Conservation (phyloP, 805 yeast species). For the Ogataea pini region DNA sequence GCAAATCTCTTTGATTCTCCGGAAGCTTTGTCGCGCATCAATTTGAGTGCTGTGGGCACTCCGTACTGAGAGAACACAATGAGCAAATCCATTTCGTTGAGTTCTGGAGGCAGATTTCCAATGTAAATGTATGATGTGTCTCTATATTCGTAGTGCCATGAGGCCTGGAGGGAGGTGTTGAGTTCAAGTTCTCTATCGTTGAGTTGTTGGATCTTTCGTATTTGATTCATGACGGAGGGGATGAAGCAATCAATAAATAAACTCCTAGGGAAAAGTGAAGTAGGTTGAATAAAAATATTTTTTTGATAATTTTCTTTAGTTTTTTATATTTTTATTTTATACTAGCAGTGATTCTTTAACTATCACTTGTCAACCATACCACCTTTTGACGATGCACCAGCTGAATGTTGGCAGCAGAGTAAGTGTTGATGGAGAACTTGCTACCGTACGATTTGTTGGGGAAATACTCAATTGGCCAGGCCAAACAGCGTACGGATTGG, state of each 20-base stretch:
- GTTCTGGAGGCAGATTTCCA: constrained; percentile 65
- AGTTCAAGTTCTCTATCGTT: constrained; percentile 68
- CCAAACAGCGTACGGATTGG: constrained; percentile 66
- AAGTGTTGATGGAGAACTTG: constrained; percentile 46
- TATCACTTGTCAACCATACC: no score
- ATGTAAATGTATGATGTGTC: constrained; percentile 77
- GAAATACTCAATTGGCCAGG: constrained; percentile 61
- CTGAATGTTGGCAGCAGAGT: constrained; percentile 25
- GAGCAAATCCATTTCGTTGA: constrained; percentile 75
- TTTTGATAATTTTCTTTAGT: neutral
- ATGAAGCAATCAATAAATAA: neutral
- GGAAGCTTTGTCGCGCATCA: constrained; percentile 64
- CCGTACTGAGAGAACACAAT: constrained; percentile 89
- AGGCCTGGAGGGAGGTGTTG: constrained; percentile 58
- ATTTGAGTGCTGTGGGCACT: constrained; percentile 71
- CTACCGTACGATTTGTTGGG: constrained; percentile 69
- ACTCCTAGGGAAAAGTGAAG: neutral
- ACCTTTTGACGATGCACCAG: neutral
- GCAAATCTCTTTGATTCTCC: constrained; percentile 77
- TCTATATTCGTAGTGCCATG: constrained; percentile 87
- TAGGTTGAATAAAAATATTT: neutral
- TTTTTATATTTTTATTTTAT: neutral
- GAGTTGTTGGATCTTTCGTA: constrained; percentile 47
- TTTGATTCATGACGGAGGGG: constrained; percentile 21
- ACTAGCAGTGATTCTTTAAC: constrained; percentile 2